phyloP scores from a whole-genome alignment of 148 eudicot species.

The Camellia japonica region DNA sequence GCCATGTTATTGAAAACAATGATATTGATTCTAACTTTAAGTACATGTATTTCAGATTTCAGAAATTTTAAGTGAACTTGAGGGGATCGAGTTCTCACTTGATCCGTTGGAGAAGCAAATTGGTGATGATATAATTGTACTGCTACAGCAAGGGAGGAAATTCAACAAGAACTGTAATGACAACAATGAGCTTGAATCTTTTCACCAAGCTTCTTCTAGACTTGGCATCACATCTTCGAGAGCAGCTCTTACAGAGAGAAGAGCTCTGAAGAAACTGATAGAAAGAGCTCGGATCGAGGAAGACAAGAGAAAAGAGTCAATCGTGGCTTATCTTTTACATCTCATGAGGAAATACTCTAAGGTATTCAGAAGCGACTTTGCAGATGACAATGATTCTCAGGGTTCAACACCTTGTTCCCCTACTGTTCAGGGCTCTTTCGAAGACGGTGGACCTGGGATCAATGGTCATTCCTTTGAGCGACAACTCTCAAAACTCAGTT shows the following conservation, averaged over 20 bases:
- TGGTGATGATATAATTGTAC: conserved; percentile 78
- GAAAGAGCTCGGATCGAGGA: conserved; percentile 84
- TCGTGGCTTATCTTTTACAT: conserved; percentile 82
- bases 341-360: conserved; percentile 94
- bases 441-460: conserved; percentile 40
- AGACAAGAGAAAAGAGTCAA: conserved; percentile 93
- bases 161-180: conserved; percentile 64
- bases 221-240: conserved; percentile 92
- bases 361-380: conserved; percentile 81
- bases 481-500: conserved; percentile 74
- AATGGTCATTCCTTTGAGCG: conserved; percentile 59
- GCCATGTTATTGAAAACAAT: background rate
- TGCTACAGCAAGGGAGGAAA: conserved; percentile 87
- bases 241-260: conserved; percentile 86
- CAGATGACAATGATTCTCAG: conserved; percentile 95
- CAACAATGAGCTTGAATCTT: conserved; percentile 76
- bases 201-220: conserved; percentile 83
- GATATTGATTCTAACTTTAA: conserved; percentile 6
- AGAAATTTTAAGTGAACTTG: conserved; percentile 62
- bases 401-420: conserved; percentile 99
- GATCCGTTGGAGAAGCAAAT: conserved; percentile 85
- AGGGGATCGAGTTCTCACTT: conserved; percentile 63
- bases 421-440: conserved; percentile 66
- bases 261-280: conserved; percentile 83
- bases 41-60: conserved; percentile 50